Conservation (phyloP, 2,329 filamentous ascomycete genomes). For the Fusarium fracticaudum region DNA sequence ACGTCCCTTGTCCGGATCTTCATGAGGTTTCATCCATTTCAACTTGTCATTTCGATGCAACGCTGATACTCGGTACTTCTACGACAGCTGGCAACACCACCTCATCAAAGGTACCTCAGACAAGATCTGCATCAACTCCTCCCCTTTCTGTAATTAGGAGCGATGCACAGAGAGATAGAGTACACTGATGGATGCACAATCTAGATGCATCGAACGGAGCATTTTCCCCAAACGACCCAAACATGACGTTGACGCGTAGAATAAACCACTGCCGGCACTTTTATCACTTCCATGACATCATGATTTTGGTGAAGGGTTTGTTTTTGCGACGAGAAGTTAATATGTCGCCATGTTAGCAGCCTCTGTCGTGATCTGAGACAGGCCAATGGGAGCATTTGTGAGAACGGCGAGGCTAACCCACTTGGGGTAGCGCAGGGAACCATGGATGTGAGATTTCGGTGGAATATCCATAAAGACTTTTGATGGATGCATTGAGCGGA, state of each 20-base stretch:
- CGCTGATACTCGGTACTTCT: not conserved
- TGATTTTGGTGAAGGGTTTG: not conserved
- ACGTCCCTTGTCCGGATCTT: slow-evolving; percentile 2
- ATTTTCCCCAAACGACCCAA: not conserved
- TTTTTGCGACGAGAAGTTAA: not conserved
- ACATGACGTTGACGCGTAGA: not conserved
- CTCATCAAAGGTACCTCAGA: not conserved
- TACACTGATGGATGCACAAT: not conserved
- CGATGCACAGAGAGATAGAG: not conserved
- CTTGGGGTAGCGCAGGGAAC: not conserved
- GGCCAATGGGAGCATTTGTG: slow-evolving; percentile 4
- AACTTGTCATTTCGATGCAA: not conserved
- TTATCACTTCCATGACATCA: slow-evolving; percentile 6
- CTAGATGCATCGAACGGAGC: not conserved
- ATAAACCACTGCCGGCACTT: not conserved
- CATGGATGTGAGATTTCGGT: not conserved
- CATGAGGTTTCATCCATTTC: slow-evolving; percentile 1
- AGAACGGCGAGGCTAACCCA: not conserved
- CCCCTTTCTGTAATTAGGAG: not conserved
- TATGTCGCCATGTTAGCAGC: slow-evolving; percentile 25
- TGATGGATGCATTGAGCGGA: not conserved
- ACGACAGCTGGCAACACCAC: rapidly evolving
- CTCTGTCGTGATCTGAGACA: slow-evolving; percentile 4
- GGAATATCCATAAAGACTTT: rapidly evolving
- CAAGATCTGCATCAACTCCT: not conserved